Evolutionary conservation across 768 basidiomycete genomes (phyloP), one percentile per base, ranked within the genome.

Genomic region (Pleurotus tuber-regium): DNA sequence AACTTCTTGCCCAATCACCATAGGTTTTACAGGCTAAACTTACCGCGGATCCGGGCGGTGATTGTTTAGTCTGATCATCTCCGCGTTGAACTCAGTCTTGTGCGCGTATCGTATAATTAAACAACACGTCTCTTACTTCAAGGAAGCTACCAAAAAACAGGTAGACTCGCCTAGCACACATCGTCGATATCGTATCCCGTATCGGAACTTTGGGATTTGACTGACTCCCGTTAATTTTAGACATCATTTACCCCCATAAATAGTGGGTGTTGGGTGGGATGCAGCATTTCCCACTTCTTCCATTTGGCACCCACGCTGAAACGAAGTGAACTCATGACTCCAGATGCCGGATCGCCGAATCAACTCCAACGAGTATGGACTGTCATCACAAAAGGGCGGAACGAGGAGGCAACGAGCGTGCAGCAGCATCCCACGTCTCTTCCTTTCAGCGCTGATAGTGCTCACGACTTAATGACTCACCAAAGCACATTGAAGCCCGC

Each of bases 401-500:
- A 19, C 8, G 48, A 24, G 19, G 23, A 19, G 14, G 6, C 12
- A 19, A 23, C 23, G 16, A 23, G 23, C 40, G 16, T 12, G 6
- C 16, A 42, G 23, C 16, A 3, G 18, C 14, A 28, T 23, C 50
- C 53, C 39, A 39, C 53, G 41, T 26, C 28, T 28, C 29, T 36
- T 28, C 36, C 35, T 19, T 38, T 5, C 35, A 38, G 21, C 35
- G n/a, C 35, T 38, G 35, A 38, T 30, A 30, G 18, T 54, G 42
- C 54, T 52, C 52, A 44, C 4, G 41, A 29, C n/a, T 24, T 50
- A 26, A 50, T 48, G 25, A 63, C 63, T 48, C 36, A 57, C 40
- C 54, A 56, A 24, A 68, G 67, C 54, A 86, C 83, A 30, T 72
- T 86, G 59, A 78, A 70, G 56, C 84, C 84, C 31, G 69, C 71